Conservation (phyloP, 2,329 filamentous ascomycete genomes). For the Gremmenia infestans region DNA sequence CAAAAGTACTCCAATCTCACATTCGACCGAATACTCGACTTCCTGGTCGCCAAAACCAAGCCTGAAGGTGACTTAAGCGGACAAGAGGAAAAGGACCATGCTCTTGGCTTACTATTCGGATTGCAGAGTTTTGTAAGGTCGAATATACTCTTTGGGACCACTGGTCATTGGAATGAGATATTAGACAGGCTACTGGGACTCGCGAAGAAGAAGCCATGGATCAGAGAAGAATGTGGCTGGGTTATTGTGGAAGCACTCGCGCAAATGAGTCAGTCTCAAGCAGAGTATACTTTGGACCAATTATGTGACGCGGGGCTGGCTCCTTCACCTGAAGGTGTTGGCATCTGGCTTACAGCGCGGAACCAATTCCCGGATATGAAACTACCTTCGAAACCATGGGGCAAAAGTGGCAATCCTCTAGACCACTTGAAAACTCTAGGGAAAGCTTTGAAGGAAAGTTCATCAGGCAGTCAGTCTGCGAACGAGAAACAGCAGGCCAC, state of each 20-base stretch:
- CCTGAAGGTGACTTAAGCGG: constrained; percentile 48
- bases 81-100: constrained; percentile 81
- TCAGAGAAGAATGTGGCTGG: constrained; percentile 82
- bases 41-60: constrained; percentile 52
- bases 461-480: constrained; percentile 42
- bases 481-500: constrained; percentile 23
- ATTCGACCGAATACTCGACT: constrained; percentile 50
- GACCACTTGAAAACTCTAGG: constrained; percentile 65
- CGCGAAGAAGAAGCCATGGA: constrained; percentile 78
- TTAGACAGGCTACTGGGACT: constrained; percentile 69
- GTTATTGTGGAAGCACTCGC: constrained; percentile 69
- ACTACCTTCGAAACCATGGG: constrained; percentile 67
- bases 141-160: constrained; percentile 58
- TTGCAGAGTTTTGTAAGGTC: constrained; percentile 82
- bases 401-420: constrained; percentile 63
- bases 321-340: constrained; percentile 82
- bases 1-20: constrained; percentile 50
- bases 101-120: constrained; percentile 82
- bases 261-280: constrained; percentile 51
- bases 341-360: constrained; percentile 74
- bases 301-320: constrained; percentile 62
- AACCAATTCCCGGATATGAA: constrained; percentile 59
- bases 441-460: constrained; percentile 73
- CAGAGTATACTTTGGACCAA: constrained; percentile 56
- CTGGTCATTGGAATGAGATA: constrained; percentile 60